Evolutionary conservation across 2,329 filamentous ascomycete species (phyloP).

Genomic region (Fusarium tanahbumbuense): DNA sequence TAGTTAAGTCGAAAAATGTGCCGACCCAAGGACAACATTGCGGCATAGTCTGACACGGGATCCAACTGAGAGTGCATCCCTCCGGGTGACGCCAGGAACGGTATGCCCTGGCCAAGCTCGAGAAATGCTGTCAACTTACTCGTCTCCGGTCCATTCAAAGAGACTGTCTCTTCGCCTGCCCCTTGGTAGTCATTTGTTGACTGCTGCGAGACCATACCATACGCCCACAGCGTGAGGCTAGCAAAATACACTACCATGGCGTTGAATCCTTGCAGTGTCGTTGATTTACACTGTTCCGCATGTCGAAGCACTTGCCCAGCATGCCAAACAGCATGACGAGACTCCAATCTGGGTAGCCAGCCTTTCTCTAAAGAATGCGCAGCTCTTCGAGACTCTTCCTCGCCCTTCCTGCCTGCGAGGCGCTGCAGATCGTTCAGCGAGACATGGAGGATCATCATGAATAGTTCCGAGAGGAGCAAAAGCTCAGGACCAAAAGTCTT

Average conservation of each 20-base stretch:
- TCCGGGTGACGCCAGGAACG: constrained; percentile 28
- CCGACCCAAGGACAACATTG: constrained; percentile 28
- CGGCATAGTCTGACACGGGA: constrained; percentile 30
- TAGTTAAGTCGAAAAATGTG: constrained; percentile 40
- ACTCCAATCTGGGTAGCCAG: constrained; percentile 33
- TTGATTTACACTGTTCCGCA: constrained; percentile 34
- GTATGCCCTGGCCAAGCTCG: constrained; percentile 34
- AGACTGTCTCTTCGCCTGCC: constrained; percentile 18
- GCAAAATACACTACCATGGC: constrained; percentile 43
- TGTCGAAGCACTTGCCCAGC: constrained; percentile 42
- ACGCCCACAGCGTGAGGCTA: constrained; percentile 41
- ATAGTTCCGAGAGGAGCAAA: constrained; percentile 38
- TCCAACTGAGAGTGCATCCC: constrained; percentile 27
- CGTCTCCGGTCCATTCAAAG: constrained; percentile 37
- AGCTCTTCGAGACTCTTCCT: constrained; percentile 37
- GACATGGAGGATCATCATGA: constrained; percentile 45
- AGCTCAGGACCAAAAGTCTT: constrained; percentile 23
- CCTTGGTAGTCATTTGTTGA: constrained; percentile 12
- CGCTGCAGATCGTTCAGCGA: constrained; percentile 39
- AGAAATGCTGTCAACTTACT: constrained; percentile 30
- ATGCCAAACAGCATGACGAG: constrained; percentile 42
- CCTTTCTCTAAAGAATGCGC: constrained; percentile 27
- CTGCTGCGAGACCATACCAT: constrained; percentile 27
- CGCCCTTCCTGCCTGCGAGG: constrained; percentile 37
- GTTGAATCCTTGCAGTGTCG: constrained; percentile 39